Conservation (phyloP, 1,284 basidiomycete species). For the Fomitopsis schrenkii region DNA sequence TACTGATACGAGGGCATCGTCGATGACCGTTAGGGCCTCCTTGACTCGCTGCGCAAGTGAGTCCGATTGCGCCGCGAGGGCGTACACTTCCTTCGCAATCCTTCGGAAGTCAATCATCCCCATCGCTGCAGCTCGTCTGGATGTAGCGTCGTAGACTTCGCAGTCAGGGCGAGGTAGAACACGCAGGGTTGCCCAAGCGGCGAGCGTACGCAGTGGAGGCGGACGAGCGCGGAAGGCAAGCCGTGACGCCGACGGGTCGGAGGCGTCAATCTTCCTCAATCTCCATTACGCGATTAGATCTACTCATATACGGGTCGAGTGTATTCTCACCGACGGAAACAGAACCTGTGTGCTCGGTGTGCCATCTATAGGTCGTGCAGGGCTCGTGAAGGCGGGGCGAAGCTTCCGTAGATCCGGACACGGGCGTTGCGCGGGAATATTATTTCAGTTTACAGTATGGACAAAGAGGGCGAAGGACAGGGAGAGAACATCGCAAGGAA, state of each 20-base stretch:
- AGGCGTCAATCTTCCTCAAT: neutral
- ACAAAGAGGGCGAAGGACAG: neutral
- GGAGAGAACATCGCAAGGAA: neutral
- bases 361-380: neutral
- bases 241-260: neutral
- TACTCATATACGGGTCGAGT: neutral
- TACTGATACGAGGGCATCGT: conserved; percentile 47
- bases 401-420: neutral
- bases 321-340: neutral
- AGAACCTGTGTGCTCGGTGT: neutral
- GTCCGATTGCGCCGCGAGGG: conserved; percentile 47
- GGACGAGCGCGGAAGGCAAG: neutral
- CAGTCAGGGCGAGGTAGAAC: neutral
- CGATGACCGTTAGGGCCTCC: conserved; percentile 77
- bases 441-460: neutral
- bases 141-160: neutral
- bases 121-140: neutral
- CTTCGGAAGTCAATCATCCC: conserved; percentile 17
- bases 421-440: neutral
- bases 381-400: neutral
- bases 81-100: conserved; percentile 56
- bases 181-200: neutral
- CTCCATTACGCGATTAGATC: neutral
- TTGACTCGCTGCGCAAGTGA: conserved; percentile 60
- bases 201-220: neutral